Conservation (phyloP, 768 basidiomycete genomes). For the Pulveroboletus sp. region DNA sequence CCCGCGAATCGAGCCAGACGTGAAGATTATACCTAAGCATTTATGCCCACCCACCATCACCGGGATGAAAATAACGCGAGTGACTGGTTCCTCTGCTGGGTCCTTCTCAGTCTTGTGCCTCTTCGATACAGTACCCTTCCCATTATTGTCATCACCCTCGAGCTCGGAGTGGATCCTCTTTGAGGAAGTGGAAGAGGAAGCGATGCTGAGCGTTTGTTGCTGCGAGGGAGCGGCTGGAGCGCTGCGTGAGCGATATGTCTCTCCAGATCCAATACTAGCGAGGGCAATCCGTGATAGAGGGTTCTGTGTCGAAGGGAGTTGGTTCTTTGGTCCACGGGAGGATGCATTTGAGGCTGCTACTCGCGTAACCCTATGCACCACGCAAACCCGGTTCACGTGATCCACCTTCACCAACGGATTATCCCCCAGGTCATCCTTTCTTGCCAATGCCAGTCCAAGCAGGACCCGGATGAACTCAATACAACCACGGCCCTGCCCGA, state of each 20-base stretch:
- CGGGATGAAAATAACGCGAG: neutral
- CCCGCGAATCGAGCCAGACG: slow-evolving; percentile 10
- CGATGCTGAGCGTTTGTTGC: no score
- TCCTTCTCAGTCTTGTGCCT: neutral
- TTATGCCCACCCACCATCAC: neutral
- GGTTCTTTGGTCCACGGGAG: no score
- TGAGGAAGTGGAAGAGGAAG: neutral
- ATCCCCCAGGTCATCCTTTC: slow-evolving; percentile 1
- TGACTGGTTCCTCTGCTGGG: neutral
- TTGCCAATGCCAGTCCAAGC: slow-evolving; percentile 9
- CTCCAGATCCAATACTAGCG: no score
- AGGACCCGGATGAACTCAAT: slow-evolving; percentile 12
- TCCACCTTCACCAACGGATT: neutral
- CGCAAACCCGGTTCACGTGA: neutral
- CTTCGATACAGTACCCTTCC: neutral
- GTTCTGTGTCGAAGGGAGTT: no score
- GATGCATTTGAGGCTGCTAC: neutral
- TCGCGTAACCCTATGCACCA: neutral
- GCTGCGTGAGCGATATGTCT: no score
- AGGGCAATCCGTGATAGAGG: no score
- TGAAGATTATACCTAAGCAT: slow-evolving; percentile 8
- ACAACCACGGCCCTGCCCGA: slow-evolving; percentile 2
- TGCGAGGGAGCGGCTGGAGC: neutral
- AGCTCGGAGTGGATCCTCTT: slow-evolving; percentile 4
- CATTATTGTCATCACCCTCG: neutral